phyloP scores from a whole-genome alignment of 345 rosid species.

The Xanthoceras sorbifolium region DNA sequence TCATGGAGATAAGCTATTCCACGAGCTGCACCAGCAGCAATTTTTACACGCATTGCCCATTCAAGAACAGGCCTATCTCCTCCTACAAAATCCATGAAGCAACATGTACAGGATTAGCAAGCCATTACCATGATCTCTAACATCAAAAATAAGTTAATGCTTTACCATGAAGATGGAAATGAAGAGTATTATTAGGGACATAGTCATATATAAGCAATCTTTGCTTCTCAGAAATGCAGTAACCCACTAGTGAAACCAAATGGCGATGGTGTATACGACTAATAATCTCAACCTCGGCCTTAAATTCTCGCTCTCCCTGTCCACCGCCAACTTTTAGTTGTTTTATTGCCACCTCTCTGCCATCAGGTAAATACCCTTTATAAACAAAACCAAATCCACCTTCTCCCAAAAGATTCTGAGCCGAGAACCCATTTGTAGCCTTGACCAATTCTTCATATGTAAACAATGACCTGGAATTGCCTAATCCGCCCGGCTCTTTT shows the following conservation, averaged over 20 bases:
- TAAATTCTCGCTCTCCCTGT: conserved; percentile 93
- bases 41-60: conserved; percentile 78
- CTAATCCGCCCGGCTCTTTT: conserved; percentile 64
- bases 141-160: conserved; percentile 24
- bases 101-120: conserved; percentile 7
- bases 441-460: conserved; percentile 66
- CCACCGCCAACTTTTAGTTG: conserved; percentile 82
- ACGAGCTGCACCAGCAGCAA: conserved; percentile 95
- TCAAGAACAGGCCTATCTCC: conserved; percentile 61
- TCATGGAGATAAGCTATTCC: conserved; percentile 98
- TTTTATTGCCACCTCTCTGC: conserved; percentile 84
- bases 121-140: conserved; percentile 8
- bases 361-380: conserved; percentile 83
- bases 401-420: conserved; percentile 82
- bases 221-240: conserved; percentile 76
- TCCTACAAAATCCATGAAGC: conserved; percentile 41
- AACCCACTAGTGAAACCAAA: conserved; percentile 93
- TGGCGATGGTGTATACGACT: conserved; percentile 94
- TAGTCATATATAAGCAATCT: conserved; percentile 88
- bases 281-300: conserved; percentile 91
- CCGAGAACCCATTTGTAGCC: conserved; percentile 81
- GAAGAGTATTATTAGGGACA: conserved; percentile 80
- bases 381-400: conserved; percentile 94
- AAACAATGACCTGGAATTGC: conserved; percentile 73
- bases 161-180: conserved; percentile 95